Evolutionary conservation across 148 eudicot species (phyloP).

Genomic region (Spergularia marina): DNA sequence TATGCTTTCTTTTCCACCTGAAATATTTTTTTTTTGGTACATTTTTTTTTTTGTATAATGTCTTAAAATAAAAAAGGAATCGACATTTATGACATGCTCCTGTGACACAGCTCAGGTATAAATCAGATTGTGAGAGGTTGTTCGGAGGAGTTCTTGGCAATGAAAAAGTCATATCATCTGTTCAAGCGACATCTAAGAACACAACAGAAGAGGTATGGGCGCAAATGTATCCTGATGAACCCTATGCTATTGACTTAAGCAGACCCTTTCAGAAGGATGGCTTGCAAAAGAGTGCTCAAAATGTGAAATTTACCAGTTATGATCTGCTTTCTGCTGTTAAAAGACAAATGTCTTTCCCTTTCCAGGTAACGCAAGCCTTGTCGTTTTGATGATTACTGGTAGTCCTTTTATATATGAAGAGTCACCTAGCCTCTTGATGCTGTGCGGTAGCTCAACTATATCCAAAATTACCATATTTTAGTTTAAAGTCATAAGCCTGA

Average conservation of each 20-base stretch:
- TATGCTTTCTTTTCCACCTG: no score
- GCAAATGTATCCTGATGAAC: conserved; percentile 54
- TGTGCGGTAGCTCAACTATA: neutral
- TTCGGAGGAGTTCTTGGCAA: conserved; percentile 73
- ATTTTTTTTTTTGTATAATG: no score
- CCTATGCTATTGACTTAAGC: conserved; percentile 50
- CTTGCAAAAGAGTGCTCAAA: conserved; percentile 20
- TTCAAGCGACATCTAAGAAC: conserved; percentile 43
- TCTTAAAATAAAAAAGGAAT: neutral
- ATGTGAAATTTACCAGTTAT: conserved; percentile 57
- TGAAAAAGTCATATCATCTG: conserved; percentile 48
- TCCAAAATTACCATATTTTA: no score
- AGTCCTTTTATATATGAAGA: no score
- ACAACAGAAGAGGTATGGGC: conserved; percentile 63
- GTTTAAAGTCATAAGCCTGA: no score
- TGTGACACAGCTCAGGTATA: conserved; percentile 61
- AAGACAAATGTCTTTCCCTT: conserved; percentile 69
- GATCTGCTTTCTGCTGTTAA: conserved; percentile 71
- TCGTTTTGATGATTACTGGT: no score
- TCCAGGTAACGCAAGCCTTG: conserved; percentile 48
- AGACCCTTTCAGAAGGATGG: conserved; percentile 23
- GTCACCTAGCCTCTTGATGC: no score
- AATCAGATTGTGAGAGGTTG: conserved; percentile 61
- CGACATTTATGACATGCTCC: neutral
- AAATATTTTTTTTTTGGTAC: neutral